A percentile compares a stretch with the other conserved stretches of the same genome.
These are phyloP conservation scores for Bruguiera gymnorhiza DNA, from an alignment of 345 rosid species.

Conservation along the genomic window DNA sequence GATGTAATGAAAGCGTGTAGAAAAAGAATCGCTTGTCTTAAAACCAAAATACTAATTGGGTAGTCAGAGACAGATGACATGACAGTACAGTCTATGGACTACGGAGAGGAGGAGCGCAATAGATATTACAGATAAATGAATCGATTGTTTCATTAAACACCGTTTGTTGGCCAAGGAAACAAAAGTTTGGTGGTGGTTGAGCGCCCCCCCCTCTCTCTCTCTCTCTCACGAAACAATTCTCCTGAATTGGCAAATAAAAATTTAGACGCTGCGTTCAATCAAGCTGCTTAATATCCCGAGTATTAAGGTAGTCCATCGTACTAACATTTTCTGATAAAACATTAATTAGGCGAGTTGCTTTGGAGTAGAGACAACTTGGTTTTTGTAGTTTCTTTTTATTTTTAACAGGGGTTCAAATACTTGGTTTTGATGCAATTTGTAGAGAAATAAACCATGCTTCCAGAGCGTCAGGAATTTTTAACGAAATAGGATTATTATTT, in stretches of 20 bases:
- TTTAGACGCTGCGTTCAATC: constrained; percentile 9
- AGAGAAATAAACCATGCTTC: too few species aligned
- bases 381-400: too few species aligned
- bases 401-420: too few species aligned
- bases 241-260: not conserved
- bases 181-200: constrained; percentile 80
- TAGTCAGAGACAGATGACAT: not conserved
- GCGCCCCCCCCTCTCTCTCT: constrained; percentile 34
- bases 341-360: too few species aligned
- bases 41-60: not conserved
- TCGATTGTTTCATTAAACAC: constrained; percentile 53
- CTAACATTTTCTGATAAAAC: too few species aligned
- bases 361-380: too few species aligned
- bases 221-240: constrained; percentile 13
- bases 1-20: not conserved
- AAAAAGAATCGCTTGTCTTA: not conserved
- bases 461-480: too few species aligned
- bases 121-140: constrained; percentile 25
- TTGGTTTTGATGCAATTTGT: too few species aligned
- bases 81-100: not conserved
- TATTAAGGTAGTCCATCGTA: not conserved
- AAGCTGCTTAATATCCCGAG: not conserved
- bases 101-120: not conserved
- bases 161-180: constrained; percentile 37
- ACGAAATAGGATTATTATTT: too few species aligned